Evolutionary conservation across 257 asterid genomes (phyloP).

Genomic region (Gardenia jasminoides): DNA sequence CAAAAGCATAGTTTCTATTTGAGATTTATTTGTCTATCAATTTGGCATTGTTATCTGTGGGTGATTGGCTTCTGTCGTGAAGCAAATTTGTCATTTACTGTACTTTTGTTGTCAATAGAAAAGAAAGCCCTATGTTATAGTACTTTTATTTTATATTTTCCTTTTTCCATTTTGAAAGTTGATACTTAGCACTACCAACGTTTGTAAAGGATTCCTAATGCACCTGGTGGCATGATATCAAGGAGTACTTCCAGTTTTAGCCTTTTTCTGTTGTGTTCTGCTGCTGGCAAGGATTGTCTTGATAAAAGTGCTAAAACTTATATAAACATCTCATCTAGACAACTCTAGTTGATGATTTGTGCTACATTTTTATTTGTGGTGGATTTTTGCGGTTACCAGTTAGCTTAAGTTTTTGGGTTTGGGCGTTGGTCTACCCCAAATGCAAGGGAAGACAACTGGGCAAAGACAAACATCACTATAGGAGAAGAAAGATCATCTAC

Average conservation of each 20-base stretch:
- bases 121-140: not conserved
- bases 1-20: no score
- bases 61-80: not conserved
- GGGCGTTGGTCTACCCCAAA: no score
- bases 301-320: slow-evolving; percentile 45
- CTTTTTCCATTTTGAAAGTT: not conserved
- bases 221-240: slow-evolving; percentile 90
- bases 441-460: no score
- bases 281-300: slow-evolving; percentile 94
- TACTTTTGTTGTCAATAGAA: not conserved
- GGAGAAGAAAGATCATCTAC: not conserved
- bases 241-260: slow-evolving; percentile 80
- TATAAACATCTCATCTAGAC: not conserved
- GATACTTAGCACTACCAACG: not conserved
- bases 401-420: no score
- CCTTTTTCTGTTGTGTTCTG: slow-evolving; percentile 79
- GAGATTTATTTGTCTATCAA: no score
- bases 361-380: not conserved
- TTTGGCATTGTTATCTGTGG: no score
- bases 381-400: no score
- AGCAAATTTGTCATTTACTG: not conserved
- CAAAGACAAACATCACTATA: no score
- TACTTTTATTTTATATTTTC: not conserved
- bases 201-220: slow-evolving; percentile 68
- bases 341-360: not conserved